Evolutionary conservation across 208 protist genomes (phyloP).

Genomic region (Tritrichomonas foetus): DNA sequence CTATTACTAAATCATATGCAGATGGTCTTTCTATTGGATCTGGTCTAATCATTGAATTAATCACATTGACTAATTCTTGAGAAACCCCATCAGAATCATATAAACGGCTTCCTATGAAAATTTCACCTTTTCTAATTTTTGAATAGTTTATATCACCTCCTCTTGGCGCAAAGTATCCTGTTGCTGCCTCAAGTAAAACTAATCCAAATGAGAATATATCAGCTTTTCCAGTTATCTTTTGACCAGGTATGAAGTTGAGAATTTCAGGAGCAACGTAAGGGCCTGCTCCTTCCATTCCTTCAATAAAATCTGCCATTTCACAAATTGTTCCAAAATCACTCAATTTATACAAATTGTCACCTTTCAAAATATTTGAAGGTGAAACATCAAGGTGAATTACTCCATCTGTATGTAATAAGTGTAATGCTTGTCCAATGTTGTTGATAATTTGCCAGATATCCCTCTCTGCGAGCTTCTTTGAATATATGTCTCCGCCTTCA

Average conservation of each 20-base stretch:
- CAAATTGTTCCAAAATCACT: not conserved
- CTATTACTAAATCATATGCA: not conserved
- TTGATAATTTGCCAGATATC: not conserved
- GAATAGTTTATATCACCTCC: not conserved
- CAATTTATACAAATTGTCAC: not conserved
- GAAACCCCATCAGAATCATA: not conserved
- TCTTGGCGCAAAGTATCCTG: not conserved
- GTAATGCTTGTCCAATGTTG: not conserved
- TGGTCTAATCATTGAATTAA: not conserved
- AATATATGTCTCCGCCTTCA: not conserved
- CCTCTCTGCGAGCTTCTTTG: not conserved
- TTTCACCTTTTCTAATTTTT: not conserved
- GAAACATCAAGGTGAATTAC: not conserved
- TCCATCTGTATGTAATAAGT: not conserved
- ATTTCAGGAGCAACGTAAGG: not conserved
- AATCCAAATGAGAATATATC: constrained; percentile 10
- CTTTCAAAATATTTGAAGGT: not conserved
- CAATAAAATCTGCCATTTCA: not conserved
- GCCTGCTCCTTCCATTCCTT: not conserved
- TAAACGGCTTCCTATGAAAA: not conserved
- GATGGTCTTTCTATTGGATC: not conserved
- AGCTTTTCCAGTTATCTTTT: not conserved
- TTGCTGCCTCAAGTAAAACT: not conserved
- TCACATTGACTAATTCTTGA: not conserved
- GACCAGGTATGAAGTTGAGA: not conserved